Percentiles rank a stretch among this genome's conserved stretches.
Conservation (phyloP, 129 eudicot genomes). For the Erigeron canadensis region DNA sequence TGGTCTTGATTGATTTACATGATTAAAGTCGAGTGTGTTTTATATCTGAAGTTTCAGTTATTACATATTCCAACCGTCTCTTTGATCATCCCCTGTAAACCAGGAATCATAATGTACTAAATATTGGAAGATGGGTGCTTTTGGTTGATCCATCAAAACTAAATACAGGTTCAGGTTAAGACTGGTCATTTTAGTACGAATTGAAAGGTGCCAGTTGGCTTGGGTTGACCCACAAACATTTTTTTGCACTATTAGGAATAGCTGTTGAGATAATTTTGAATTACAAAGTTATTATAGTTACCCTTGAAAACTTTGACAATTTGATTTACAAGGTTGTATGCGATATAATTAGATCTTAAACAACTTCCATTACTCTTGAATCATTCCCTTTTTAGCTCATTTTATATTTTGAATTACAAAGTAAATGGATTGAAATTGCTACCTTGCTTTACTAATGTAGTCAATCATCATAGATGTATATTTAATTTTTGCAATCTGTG, state of each 20-base stretch:
- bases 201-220: too few species aligned
- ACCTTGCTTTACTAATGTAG: not conserved
- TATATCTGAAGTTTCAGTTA: too few species aligned
- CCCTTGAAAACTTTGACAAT: not conserved
- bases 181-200: too few species aligned
- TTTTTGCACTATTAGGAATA: not conserved
- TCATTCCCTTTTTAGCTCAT: not conserved
- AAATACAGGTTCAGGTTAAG: too few species aligned
- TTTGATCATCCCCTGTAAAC: not conserved
- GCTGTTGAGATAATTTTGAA: not conserved
- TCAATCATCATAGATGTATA: not conserved
- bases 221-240: not conserved
- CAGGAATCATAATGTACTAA: not conserved
- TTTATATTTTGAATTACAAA: not conserved
- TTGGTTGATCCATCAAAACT: too few species aligned
- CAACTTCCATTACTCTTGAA: too few species aligned
- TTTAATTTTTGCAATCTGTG: constrained; percentile 27
- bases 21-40: too few species aligned
- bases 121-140: too few species aligned
- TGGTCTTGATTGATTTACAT: too few species aligned
- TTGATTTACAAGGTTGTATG: too few species aligned
- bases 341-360: too few species aligned
- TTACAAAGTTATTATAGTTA: not conserved
- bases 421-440: not conserved
- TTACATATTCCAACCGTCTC: not conserved